Evolutionary conservation across 805 yeast species (phyloP).

Genomic region (Candida lessepsii): DNA sequence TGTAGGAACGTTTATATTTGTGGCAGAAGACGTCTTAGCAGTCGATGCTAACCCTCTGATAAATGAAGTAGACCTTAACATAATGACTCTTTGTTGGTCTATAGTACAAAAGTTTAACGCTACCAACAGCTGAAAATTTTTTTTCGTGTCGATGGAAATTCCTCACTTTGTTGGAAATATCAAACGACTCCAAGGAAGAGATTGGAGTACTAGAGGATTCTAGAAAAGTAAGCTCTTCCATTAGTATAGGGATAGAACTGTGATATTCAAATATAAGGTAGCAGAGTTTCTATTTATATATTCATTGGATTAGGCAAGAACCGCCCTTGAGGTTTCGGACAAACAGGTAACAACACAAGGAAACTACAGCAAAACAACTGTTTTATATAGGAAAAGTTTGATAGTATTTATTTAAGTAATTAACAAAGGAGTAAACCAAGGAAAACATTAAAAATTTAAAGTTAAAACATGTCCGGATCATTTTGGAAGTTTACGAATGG

Average conservation of each 20-base stretch:
- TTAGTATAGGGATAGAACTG: not conserved
- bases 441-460: no score
- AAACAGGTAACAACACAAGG: no score
- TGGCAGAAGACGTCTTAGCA: no score
- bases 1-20: not conserved
- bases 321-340: no score
- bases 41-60: constrained; percentile 3
- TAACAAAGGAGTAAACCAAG: not conserved
- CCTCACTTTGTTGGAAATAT: constrained; percentile 5
- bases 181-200: constrained; percentile 3
- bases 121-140: constrained; percentile 2
- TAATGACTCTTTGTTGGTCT: no score
- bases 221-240: constrained; percentile 2
- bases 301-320: no score
- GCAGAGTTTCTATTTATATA: not conserved
- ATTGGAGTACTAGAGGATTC: constrained; percentile 5
- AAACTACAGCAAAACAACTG: no score
- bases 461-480: constrained; percentile 40
- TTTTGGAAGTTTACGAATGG: constrained; percentile 50
- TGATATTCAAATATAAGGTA: no score
- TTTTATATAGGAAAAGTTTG: no score
- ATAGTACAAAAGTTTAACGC: not conserved
- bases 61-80: not conserved
- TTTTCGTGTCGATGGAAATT: constrained; percentile 8
- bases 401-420: no score